A percentile compares a stretch with the other conserved stretches of the same genome.
Conservation (phyloP, 371 early-diverging fungal species). For the Mucor plumbeus region DNA sequence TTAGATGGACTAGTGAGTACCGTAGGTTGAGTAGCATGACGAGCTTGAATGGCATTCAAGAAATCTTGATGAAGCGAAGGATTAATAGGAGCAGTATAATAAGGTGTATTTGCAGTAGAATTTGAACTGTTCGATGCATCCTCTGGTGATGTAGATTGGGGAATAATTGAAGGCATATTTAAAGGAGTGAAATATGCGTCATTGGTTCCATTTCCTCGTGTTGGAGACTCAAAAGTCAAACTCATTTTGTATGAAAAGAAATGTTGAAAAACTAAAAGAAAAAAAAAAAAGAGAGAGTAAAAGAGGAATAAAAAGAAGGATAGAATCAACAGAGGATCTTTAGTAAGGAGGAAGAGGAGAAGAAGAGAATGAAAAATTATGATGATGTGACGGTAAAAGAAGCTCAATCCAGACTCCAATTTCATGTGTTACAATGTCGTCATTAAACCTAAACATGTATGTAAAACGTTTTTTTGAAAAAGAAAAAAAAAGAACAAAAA, state of each 20-base stretch:
- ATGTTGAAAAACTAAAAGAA: slow-evolving; percentile 1
- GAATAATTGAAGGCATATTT: slow-evolving; percentile 33
- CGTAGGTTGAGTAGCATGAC: slow-evolving; percentile 47
- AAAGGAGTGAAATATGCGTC: slow-evolving; percentile 54
- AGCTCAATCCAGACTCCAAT: slow-evolving; percentile 14
- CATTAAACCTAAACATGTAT: not conserved
- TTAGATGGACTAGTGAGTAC: slow-evolving; percentile 22
- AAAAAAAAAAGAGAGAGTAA: slow-evolving; percentile 7
- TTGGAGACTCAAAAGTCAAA: slow-evolving; percentile 51
- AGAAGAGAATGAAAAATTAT: slow-evolving; percentile 1
- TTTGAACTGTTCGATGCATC: slow-evolving; percentile 14
- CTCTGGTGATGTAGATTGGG: not conserved
- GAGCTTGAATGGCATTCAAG: slow-evolving; percentile 52
- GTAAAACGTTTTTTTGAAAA: not conserved
- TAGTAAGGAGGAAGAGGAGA: not conserved
- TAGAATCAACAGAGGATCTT: not conserved
- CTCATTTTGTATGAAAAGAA: slow-evolving; percentile 32
- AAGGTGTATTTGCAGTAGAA: slow-evolving; percentile 42
- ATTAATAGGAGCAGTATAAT: slow-evolving; percentile 55
- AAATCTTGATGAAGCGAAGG: slow-evolving; percentile 54
- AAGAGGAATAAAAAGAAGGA: slow-evolving; percentile 15
- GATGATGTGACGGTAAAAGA: slow-evolving; percentile 18
- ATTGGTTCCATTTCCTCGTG: slow-evolving; percentile 32
- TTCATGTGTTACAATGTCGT: slow-evolving; percentile 19
- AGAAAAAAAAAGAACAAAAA: slow-evolving; percentile 1